phyloP scores from a whole-genome alignment of 2,329 filamentous ascomycete genomes.

The Pyrenophora tritici-repentis region DNA sequence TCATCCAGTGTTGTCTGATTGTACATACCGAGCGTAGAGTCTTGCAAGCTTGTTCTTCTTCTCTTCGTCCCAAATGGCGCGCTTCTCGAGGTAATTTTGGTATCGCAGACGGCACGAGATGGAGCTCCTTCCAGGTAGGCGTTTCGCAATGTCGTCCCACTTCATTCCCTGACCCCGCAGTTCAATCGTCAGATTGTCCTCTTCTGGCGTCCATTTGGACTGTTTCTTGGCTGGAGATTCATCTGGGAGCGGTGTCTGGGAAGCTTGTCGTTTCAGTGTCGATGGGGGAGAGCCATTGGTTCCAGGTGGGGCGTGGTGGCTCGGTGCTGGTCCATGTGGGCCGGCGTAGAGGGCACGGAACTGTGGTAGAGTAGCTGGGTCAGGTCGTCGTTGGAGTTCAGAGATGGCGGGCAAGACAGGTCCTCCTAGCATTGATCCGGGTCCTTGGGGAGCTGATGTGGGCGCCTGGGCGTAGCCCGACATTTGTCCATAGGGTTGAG shows the following conservation, averaged over 20 bases:
- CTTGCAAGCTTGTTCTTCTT: constrained; percentile 95
- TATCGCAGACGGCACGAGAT: constrained; percentile 95
- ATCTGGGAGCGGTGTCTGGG: constrained; percentile 44
- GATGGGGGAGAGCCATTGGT: constrained; percentile 43
- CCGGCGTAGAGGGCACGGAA: constrained; percentile 47
- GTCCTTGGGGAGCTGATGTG: constrained; percentile 30
- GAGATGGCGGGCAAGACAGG: constrained; percentile 47
- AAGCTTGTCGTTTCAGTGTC: constrained; percentile 45
- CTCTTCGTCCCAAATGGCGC: constrained; percentile 96
- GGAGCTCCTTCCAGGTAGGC: constrained; percentile 84
- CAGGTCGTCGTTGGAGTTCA: constrained; percentile 46
- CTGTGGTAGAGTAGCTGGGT: constrained; percentile 45
- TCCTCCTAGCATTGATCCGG: constrained; percentile 43
- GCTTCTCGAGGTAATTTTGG: constrained; percentile 93
- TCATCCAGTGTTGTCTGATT: constrained; percentile 13
- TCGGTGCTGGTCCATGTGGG: constrained; percentile 45
- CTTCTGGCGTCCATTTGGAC: constrained; percentile 94
- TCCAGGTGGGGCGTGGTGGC: constrained; percentile 30
- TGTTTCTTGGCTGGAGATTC: constrained; percentile 59
- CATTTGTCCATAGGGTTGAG: constrained; percentile 37
- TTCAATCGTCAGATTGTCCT: constrained; percentile 92
- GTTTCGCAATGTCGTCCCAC: constrained; percentile 97
- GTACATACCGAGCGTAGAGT: constrained; percentile 83
- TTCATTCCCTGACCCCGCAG: constrained; percentile 92
- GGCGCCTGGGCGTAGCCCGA: constrained; percentile 36